Evolutionary conservation across 2,329 filamentous ascomycete species (phyloP).

Genomic region (Colletotrichum costaricense): DNA sequence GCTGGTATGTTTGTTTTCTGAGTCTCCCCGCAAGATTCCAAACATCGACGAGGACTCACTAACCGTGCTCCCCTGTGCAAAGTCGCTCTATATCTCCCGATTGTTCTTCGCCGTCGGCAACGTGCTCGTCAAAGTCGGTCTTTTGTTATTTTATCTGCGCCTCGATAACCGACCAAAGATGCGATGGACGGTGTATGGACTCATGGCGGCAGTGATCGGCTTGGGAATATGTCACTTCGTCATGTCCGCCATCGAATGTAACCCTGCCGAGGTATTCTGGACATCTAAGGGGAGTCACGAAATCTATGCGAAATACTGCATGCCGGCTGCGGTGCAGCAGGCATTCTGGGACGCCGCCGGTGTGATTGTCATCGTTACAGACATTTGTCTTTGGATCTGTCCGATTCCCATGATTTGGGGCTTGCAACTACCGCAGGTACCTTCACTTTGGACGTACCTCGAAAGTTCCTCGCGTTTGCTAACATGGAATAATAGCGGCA

Average conservation of each 20-base stretch:
- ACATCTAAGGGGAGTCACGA: constrained; percentile 4
- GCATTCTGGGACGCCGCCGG: constrained; percentile 15
- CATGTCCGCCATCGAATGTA: constrained; percentile 4
- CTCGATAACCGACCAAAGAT: constrained; percentile 18
- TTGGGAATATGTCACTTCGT: background rate
- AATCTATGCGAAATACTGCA: background rate
- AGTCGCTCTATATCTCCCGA: constrained; percentile 3
- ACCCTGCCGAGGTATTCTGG: background rate
- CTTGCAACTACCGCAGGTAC: constrained; percentile 2
- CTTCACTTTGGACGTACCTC: no score
- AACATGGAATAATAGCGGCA: background rate
- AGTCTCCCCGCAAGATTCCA: background rate
- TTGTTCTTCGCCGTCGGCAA: constrained; percentile 9
- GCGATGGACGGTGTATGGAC: constrained; percentile 8
- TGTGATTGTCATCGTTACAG: constrained; percentile 8
- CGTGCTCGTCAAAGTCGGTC: constrained; percentile 11
- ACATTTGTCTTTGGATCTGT: constrained; percentile 18
- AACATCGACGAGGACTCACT: background rate
- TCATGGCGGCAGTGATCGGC: background rate
- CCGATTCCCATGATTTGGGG: constrained; percentile 22
- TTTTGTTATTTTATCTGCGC: constrained; percentile 18
- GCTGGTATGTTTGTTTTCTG: background rate
- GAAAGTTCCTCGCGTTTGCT: no score
- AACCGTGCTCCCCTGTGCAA: background rate
- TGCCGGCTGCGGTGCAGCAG: background rate